Evolutionary conservation across 208 protist species (phyloP).

Genomic region (Leishmania tarentolae): DNA sequence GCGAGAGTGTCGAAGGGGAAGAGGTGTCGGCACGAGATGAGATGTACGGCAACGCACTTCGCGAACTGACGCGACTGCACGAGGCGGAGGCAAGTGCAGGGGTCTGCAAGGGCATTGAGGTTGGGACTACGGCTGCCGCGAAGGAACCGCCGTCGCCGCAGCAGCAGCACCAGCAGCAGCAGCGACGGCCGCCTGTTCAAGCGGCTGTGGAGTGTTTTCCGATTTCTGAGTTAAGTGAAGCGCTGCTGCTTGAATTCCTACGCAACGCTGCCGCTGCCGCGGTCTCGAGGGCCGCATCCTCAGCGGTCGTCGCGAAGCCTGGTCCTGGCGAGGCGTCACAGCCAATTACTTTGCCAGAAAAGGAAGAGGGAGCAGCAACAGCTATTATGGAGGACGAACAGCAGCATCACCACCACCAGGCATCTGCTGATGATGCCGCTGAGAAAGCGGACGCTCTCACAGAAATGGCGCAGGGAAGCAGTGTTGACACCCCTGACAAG

Average conservation of each 20-base stretch:
- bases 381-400: background rate
- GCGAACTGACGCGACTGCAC: background rate
- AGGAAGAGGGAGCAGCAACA: background rate
- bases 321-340: background rate
- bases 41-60: background rate
- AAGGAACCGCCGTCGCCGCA: too few species aligned
- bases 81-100: background rate
- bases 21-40: background rate
- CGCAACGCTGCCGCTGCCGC: background rate
- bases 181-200: background rate
- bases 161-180: background rate
- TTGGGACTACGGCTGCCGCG: background rate
- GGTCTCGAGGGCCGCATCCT: background rate
- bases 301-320: background rate
- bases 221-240: background rate
- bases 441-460: background rate
- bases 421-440: background rate
- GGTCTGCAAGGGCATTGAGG: background rate
- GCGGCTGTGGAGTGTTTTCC: background rate
- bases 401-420: background rate
- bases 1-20: background rate
- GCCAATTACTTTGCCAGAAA: background rate
- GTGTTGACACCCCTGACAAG: background rate
- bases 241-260: constrained; percentile 1
- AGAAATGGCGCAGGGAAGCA: background rate